phyloP scores from a whole-genome alignment of 257 asterid genomes.

The Scutellaria minor region DNA sequence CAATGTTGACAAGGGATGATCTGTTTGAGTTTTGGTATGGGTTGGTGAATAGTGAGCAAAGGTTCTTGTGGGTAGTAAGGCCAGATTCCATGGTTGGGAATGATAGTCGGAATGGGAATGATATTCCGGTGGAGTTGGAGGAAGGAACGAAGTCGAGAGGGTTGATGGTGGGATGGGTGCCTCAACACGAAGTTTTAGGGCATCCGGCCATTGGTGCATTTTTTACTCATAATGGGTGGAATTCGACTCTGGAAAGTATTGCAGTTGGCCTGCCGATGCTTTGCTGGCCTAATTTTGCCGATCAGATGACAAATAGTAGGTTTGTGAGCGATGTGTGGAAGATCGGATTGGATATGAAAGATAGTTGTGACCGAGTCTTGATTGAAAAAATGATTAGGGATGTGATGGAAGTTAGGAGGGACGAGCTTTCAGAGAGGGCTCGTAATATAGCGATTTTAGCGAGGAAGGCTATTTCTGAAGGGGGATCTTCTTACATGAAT shows the following conservation, averaged over 20 bases:
- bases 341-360: slow-evolving; percentile 68
- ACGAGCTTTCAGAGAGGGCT: slow-evolving; percentile 43
- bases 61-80: slow-evolving; percentile 61
- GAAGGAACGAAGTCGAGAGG: slow-evolving; percentile 45
- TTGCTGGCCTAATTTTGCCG: slow-evolving; percentile 47
- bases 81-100: slow-evolving; percentile 41
- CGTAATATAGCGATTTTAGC: slow-evolving; percentile 44
- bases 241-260: slow-evolving; percentile 39
- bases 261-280: slow-evolving; percentile 39
- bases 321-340: slow-evolving; percentile 62
- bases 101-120: neutral
- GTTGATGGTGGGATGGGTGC: slow-evolving; percentile 55
- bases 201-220: slow-evolving; percentile 51
- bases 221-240: slow-evolving; percentile 55
- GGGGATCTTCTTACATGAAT: slow-evolving; percentile 46
- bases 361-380: slow-evolving; percentile 44
- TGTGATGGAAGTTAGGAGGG: slow-evolving; percentile 48
- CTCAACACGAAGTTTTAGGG: slow-evolving; percentile 53
- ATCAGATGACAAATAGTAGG: slow-evolving; percentile 55
- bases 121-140: slow-evolving; percentile 33
- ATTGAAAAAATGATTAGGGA: slow-evolving; percentile 49
- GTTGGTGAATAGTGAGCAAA: slow-evolving; percentile 44
- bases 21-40: slow-evolving; percentile 60
- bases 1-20: slow-evolving; percentile 39
- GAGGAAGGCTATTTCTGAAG: slow-evolving; percentile 40